A percentile compares a stretch with the other conserved stretches of the same genome.
Conservation (phyloP, 2,329 filamentous ascomycete species). For the Aspergillus sp. region DNA sequence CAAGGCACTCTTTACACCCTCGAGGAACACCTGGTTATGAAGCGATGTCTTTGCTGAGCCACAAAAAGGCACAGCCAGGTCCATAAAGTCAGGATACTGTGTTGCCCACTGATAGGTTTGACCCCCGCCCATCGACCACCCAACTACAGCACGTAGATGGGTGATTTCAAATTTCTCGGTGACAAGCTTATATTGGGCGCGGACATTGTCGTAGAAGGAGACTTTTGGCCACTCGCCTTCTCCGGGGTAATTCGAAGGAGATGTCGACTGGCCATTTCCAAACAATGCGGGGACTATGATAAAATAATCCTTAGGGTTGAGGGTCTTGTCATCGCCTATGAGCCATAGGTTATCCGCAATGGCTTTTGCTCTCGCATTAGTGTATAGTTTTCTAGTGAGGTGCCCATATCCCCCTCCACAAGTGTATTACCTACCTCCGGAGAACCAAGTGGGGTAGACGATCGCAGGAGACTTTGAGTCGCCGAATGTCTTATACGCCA, state of each 20-base stretch:
- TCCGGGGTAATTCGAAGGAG: conserved; percentile 61
- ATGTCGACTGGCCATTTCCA: conserved; percentile 67
- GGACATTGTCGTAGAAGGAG: conserved; percentile 68
- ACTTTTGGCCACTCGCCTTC: conserved; percentile 61
- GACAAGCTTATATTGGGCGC: conserved; percentile 65
- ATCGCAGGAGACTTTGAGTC: conserved; percentile 62
- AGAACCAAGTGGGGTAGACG: conserved; percentile 78
- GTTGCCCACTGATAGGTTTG: conserved; percentile 66
- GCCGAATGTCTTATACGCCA: conserved; percentile 77
- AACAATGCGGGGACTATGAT: conserved; percentile 70
- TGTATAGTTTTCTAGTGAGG: neutral
- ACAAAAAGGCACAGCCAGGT: conserved; percentile 65
- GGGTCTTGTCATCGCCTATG: conserved; percentile 62
- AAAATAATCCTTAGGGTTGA: conserved; percentile 65
- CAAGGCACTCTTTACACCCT: conserved; percentile 62
- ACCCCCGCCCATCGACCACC: conserved; percentile 70
- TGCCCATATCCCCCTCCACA: neutral
- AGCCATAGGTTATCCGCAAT: conserved; percentile 76
- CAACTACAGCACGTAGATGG: conserved; percentile 62
- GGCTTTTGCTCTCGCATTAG: conserved; percentile 22
- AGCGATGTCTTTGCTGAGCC: conserved; percentile 63
- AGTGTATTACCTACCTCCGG: conserved; percentile 50
- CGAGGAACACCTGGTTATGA: conserved; percentile 68
- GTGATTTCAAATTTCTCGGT: conserved; percentile 61
- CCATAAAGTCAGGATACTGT: conserved; percentile 65